Conservation (phyloP, 352 stramenopile species). For the Stramenopiles sp. region DNA sequence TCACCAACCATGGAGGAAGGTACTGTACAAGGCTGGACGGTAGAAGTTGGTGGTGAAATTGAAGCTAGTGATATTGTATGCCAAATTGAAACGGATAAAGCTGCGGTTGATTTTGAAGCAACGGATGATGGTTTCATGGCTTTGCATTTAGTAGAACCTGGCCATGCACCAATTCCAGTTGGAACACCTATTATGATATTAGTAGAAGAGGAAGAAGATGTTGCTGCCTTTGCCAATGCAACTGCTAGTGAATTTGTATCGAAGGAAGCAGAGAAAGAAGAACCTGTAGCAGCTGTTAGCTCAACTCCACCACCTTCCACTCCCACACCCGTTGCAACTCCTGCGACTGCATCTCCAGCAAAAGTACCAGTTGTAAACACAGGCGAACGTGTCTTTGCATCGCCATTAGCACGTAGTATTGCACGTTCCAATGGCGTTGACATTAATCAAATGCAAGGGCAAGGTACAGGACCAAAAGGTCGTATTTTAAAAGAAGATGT, state of each 20-base stretch:
- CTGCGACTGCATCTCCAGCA: not conserved
- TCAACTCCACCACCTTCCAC: not conserved
- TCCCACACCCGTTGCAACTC: not conserved
- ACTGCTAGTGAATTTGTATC: too few relatives aligned
- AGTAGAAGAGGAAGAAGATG: conserved; percentile 60
- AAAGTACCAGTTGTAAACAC: conserved; percentile 20
- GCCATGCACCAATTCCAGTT: conserved; percentile 61
- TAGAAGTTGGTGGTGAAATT: conserved; percentile 66
- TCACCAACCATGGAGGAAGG: conserved; percentile 85
- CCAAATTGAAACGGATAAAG: conserved; percentile 96
- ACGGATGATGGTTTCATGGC: conserved; percentile 86
- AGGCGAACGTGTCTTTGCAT: conserved; percentile 68
- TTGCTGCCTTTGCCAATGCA: conserved; percentile 43
- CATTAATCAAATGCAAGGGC: conserved; percentile 32
- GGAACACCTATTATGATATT: conserved; percentile 78
- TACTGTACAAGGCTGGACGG: conserved; percentile 76
- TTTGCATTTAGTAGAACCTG: conserved; percentile 68
- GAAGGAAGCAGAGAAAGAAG: too few relatives aligned
- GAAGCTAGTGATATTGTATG: conserved; percentile 71
- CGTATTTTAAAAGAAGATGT: conserved; percentile 83
- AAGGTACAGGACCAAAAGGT: conserved; percentile 50
- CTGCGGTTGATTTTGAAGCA: conserved; percentile 91
- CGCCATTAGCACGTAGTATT: conserved; percentile 74
- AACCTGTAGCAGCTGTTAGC: conserved; percentile 5
- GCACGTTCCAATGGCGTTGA: conserved; percentile 30